Percentiles rank a stretch among this genome's conserved stretches.
These are phyloP conservation scores for Prunus padus DNA, from an alignment of 306 rosid genomes.

Conservation along the genomic window DNA sequence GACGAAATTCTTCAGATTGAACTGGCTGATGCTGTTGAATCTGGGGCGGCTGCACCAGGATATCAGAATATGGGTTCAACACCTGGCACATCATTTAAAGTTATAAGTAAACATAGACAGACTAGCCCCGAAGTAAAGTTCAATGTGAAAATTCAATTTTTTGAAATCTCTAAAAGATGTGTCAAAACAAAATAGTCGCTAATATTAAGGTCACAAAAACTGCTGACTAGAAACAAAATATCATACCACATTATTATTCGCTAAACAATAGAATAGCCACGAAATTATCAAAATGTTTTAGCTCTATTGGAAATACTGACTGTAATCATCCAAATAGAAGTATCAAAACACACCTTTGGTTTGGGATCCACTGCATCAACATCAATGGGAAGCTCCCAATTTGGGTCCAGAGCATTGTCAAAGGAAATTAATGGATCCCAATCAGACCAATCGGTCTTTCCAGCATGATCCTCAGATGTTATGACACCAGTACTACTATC, in stretches of 20 bases:
- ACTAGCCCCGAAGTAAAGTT: constrained; percentile 8
- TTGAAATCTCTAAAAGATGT: constrained; percentile 8
- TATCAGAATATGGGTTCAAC: constrained; percentile 32
- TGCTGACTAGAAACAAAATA: not conserved
- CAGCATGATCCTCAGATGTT: constrained; percentile 43
- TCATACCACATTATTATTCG: not conserved
- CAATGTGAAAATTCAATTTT: constrained; percentile 17
- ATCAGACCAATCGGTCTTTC: constrained; percentile 57
- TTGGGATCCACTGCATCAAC: constrained; percentile 48
- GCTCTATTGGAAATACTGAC: not conserved
- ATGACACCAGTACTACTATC: constrained; percentile 44
- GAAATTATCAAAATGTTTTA: not conserved
- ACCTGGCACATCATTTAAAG: constrained; percentile 20
- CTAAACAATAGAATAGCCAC: not conserved
- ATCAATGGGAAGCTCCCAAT: constrained; percentile 70
- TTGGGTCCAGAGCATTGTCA: constrained; percentile 51
- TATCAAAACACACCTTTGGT: constrained; percentile 50
- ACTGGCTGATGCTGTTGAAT: constrained; percentile 34
- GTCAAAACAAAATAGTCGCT: not conserved
- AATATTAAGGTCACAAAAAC: not conserved
- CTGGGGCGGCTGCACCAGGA: constrained; percentile 46
- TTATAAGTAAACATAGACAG: constrained; percentile 15
- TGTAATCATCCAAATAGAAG: constrained; percentile 7
- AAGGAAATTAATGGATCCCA: constrained; percentile 75
- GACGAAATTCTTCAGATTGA: constrained; percentile 43